Evolutionary conservation across 2,329 filamentous ascomycete genomes (phyloP), one percentile per base, ranked within the genome.

Genomic region (Aspergillus oerlinghausenensis): DNA sequence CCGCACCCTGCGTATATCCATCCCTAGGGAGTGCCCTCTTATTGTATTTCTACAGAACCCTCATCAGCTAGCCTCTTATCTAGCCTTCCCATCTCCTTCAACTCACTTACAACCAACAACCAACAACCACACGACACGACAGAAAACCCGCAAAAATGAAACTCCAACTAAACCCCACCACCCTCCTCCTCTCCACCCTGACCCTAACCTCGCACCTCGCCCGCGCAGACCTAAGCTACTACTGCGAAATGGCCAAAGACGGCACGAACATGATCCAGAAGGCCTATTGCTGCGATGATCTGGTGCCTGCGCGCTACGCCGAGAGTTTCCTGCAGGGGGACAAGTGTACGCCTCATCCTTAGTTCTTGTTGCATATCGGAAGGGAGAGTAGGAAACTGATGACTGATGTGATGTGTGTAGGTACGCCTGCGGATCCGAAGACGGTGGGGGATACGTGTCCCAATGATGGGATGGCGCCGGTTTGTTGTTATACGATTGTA

Each of bases 401-500:
- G 56, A 26, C 60, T 67, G 54, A 66, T 48, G 19, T 32, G 21
- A 19, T 51, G 19, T 42, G 21, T 49, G 11, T 47, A 60, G 54
- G 57, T 32, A 65, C 62, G 61, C 42, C 63, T 62, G 45, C 52
- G 50, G 26, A 43, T 61, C 43, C 54, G 19, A 4, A 69, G 55
- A 47, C 63, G n/a, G 66, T 65, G n/a, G 59, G 65, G 42, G 64
- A 66, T 17, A 47, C 57, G 40, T 70, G 67, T 50, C 63, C 65
- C 6, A 59, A 66, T 21, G 67, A 23, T 8, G 14, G 60, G 25
- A 57, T 49, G 11, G 45, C 38, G 14, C 60, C 60, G 7, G 57
- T 64, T 52, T 71, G 69, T 52, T 70, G 69, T 55, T 70, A 71
- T 55, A 52, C 57, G 6, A 67, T 69, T 63, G 69, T 71, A 45